Evolutionary conservation across 306 rosid species (phyloP).

Genomic region (Biancaea sappan): DNA sequence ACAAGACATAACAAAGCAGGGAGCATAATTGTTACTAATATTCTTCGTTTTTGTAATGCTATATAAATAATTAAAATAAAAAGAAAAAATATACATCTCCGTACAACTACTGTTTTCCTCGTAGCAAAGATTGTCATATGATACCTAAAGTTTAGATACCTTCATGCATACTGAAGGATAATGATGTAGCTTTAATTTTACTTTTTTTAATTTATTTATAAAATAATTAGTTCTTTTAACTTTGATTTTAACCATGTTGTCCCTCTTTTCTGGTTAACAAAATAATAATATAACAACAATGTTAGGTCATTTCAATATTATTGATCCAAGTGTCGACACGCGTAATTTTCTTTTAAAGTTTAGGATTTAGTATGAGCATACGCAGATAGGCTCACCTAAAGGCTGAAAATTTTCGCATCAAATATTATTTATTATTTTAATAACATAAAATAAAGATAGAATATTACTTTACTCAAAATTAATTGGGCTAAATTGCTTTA

Average conservation of each 20-base stretch:
- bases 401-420: no score
- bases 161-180: not conserved
- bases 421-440: no score
- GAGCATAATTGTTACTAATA: constrained; percentile 30
- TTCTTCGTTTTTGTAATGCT: constrained; percentile 35
- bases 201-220: not conserved
- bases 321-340: no score
- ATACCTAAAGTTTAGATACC: constrained; percentile 15
- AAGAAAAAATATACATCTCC: constrained; percentile 13
- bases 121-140: constrained; percentile 2
- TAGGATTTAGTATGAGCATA: no score
- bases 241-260: no score
- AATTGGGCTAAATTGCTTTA: not conserved
- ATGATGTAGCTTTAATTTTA: not conserved
- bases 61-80: constrained; percentile 29
- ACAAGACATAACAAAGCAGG: constrained; percentile 41
- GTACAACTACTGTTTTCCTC: constrained; percentile 5
- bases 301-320: no score
- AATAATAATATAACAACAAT: no score
- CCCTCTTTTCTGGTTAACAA: no score
- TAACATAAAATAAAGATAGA: no score
- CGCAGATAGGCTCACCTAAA: no score
- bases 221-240: not conserved
- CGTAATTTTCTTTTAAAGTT: no score
- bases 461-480: not conserved